Conservation (phyloP, 2,329 filamentous ascomycete species). For the Arthrocladium fulminans region DNA sequence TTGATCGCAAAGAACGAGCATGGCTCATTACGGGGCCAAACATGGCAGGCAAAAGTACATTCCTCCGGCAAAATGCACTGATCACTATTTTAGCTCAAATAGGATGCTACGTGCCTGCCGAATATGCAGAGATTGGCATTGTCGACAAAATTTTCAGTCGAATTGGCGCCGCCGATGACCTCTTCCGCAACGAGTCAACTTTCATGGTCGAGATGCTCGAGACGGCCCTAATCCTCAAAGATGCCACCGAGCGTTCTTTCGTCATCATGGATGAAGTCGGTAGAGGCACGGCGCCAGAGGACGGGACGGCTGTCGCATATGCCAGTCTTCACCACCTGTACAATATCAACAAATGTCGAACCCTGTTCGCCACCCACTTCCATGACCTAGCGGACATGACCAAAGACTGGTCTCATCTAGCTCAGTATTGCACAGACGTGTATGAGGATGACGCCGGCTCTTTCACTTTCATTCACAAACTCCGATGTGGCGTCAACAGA, state of each 20-base stretch:
- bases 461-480: constrained; percentile 78
- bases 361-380: constrained; percentile 92
- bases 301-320: constrained; percentile 82
- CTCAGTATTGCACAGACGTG: constrained; percentile 82
- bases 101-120: constrained; percentile 84
- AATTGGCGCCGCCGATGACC: constrained; percentile 85
- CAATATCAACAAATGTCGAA: constrained; percentile 64
- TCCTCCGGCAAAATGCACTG: constrained; percentile 87
- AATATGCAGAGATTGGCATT: constrained; percentile 74
- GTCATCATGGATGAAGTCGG: constrained; percentile 99
- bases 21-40: constrained; percentile 74
- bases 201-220: constrained; percentile 99
- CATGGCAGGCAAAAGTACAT: constrained; percentile 97
- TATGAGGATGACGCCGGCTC: constrained; percentile 58
- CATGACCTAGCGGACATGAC: constrained; percentile 76
- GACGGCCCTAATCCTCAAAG: constrained; percentile 78
- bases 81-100: constrained; percentile 90
- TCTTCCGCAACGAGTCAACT: constrained; percentile 91
- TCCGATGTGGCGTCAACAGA: constrained; percentile 74
- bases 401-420: constrained; percentile 48
- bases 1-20: constrained; percentile 65
- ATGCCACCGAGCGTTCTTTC: constrained; percentile 75
- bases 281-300: constrained; percentile 83
- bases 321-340: constrained; percentile 80
- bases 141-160: constrained; percentile 96